Base-by-base conservation (phyloP, 208 protist genomes). In the Wallacemonas rigidus region DNA sequence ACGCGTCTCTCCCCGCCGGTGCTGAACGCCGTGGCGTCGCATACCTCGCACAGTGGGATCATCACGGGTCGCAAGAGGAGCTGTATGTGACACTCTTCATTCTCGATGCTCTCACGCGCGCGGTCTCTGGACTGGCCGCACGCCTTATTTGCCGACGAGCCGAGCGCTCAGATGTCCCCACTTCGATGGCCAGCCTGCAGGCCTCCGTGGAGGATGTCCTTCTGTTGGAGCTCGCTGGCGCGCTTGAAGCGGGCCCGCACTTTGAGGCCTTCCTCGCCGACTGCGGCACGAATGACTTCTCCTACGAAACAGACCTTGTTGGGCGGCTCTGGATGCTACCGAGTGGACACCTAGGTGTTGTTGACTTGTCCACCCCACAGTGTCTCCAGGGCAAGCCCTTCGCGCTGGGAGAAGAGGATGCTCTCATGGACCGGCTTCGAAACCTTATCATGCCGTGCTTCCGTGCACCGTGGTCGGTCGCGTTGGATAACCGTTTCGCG, bases 161-260 rank as follows among this genome's bases (percentile, higher is more conserved):
- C 3, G 3, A 4, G 8, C n/a, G 8, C 12, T 8, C 8, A 7
- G 60, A 65, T 26, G 64, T 82, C 6, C 67, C 78, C 1, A 12
- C 74, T 0, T 45, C 74, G 39, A 69, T 75, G 1, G 35, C 51
- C 1, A 17, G 48, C 6, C 43, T 53, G 6, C 5, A 43, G 2
- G 38, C 39, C 15, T 36, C 74, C 1, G 78, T 79, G n/a, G 65
- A 75, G 17, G 45, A 75, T 56, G 62, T 82, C 38, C 44, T 91
- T 1, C 64, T 75, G 9, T 47, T 80, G n/a, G 82, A 85, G 71
- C 55, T 90, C 9, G 56, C 77, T 2, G 45, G 55, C 50, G 58
- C 72, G 1, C 39, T 80, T 17, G 79, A 84, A 39, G 2, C 61
- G 44, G 69, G 65, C 9, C 68, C 38, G 6, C 3, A 35, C 15